Evolutionary conservation across 352 stramenopile species (phyloP), one percentile per base, ranked within the genome.

Genomic region (Phytophthora pini): DNA sequence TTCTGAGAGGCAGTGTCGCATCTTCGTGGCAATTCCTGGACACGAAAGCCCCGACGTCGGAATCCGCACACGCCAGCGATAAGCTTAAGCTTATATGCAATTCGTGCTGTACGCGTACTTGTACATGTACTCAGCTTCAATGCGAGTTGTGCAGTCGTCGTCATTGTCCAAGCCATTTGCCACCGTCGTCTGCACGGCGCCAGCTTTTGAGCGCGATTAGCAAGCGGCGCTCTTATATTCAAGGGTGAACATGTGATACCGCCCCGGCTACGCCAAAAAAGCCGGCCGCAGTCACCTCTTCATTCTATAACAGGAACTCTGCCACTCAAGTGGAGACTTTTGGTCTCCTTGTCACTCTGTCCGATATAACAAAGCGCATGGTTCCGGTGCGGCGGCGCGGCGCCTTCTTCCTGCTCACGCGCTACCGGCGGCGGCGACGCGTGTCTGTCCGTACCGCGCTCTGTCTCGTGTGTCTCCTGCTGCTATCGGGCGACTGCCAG

Each of bases 371-470:
- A 43, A 55, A 45, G 45, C 40, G 12, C 29, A 73, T 70, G 63
- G 43, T 76, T 65, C 64, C 68, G 53, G 63, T 72, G 64, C 63
- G 68, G 48, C 57, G 64, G 57, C 63, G 57, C 31, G 63, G 68
- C 41, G 51, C 57, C 47, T 76, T 72, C 56, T 76, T 69, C 68
- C 57, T 72, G 13, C 45, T 69, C 3, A 50, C 68, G 22, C 68
- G 64, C 53, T 74, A 61, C 34, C 69, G 55, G 43, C 46, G 36
- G 31, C 58, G 41, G 3, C 43, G 22, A 6, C 65, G 39, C 45
- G 31, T 51, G 13, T 22, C 48, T 12, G 13, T 41, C 8, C 13
- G 27, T 36, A 5, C 22, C 15, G 5, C 40, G 6, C 48, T 76
- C 2, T 61, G 47, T 54, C 63, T 68, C 12, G n/a, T 61, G 20